Evolutionary conservation across 352 stramenopile species (phyloP), one percentile per base, ranked within the genome.

Genomic region (Phytopythium mirpurense): DNA sequence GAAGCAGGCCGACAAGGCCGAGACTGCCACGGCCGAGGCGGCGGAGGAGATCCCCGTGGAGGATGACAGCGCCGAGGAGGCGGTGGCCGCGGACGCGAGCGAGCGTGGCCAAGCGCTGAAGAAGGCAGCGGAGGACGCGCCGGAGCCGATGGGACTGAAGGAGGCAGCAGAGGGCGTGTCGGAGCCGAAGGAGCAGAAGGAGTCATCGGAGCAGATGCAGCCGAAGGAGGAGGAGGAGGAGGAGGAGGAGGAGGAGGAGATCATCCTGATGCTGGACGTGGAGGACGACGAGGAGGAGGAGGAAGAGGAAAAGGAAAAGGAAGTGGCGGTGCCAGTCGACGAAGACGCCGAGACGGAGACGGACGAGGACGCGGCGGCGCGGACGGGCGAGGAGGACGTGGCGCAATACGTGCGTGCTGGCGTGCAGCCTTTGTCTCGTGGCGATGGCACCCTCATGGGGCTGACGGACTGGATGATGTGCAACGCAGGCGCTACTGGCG

Each of bases 311-410:
- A 65, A 81, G 29, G 65, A 78, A 32, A 62, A 74, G 18, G 71
- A 78, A 34, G 69, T 78, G 21, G 58, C 78, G 45, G 66, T 80
- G 27, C 62, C 72, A 0, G 54, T 57, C 8, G 62, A 69, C 24
- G 68, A 62, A 11, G 60, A 59, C 32, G 55, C 45, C 4, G 65
- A 73, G 10, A 45, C 51, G 12, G 72, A 59, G 26, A 59, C 46
- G 27, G 67, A 62, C 51, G 61, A 55, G 1, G 68, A 71, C 18
- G 58, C 63, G 12, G 56, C 67, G 0, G 58, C 65, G 1, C 54
- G 66, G 3, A 60, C 74, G 3, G 63, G 81, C 5, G 66, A 83
- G 0, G 65, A 80, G 16, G 68, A 88, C 37, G 62, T 86, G 5
- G 52, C 77, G 15, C 63, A 67, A 44, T 86, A 81, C 50, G 75